phyloP scores from a whole-genome alignment of 805 yeast species.

The Ogataea trehaloabstinens region DNA sequence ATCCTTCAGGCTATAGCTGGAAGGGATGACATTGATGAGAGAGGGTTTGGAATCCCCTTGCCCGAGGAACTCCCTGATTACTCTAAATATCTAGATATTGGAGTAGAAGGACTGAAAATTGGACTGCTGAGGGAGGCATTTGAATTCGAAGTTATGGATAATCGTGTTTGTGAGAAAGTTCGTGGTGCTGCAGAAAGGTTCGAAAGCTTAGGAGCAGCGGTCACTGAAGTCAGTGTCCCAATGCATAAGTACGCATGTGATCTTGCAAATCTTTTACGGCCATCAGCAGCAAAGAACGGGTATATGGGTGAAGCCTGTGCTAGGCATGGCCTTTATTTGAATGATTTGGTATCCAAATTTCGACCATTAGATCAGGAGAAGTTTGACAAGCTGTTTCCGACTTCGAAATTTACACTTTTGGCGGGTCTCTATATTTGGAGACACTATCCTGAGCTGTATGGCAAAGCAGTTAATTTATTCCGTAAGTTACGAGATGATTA shows the following conservation, averaged over 20 bases:
- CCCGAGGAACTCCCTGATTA: slow-evolving; percentile 28
- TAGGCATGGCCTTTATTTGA: slow-evolving; percentile 16
- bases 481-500: slow-evolving; percentile 31
- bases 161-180: slow-evolving; percentile 25
- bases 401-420: slow-evolving; percentile 14
- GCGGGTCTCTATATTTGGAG: slow-evolving; percentile 33
- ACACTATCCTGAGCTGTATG: slow-evolving; percentile 32
- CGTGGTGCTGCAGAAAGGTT: slow-evolving; percentile 28
- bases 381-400: slow-evolving; percentile 13
- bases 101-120: slow-evolving; percentile 30
- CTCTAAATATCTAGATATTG: slow-evolving; percentile 15
- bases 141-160: slow-evolving; percentile 30
- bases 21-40: slow-evolving; percentile 32
- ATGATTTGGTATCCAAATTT: slow-evolving; percentile 11
- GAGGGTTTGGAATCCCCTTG: slow-evolving; percentile 10
- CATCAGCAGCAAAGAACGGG: slow-evolving; percentile 21
- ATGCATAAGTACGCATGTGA: slow-evolving; percentile 35
- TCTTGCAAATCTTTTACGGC: slow-evolving; percentile 34
- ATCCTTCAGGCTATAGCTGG: slow-evolving; percentile 36
- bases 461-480: slow-evolving; percentile 32
- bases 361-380: slow-evolving; percentile 5
- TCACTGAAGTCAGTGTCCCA: slow-evolving; percentile 35
- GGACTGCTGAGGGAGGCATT: slow-evolving; percentile 36
- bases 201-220: slow-evolving; percentile 31
- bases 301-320: slow-evolving; percentile 16